Evolutionary conservation across 768 basidiomycete species (phyloP).

Genomic region (Ramaria sp.): DNA sequence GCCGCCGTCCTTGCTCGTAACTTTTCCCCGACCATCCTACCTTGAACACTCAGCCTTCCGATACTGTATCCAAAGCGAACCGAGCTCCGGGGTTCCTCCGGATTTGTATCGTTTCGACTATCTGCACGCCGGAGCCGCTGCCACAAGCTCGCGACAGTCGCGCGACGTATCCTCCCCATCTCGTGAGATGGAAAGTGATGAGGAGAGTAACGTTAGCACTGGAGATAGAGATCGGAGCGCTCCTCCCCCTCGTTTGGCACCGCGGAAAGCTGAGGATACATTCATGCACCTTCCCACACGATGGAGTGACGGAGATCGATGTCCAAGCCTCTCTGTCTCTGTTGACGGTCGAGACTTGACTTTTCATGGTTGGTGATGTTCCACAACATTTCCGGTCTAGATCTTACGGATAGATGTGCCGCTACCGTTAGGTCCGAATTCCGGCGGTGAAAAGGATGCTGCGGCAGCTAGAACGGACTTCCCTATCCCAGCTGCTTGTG

Average conservation of each 20-base stretch:
- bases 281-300: conserved; percentile 58
- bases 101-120: conserved; percentile 10
- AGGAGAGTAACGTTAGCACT: conserved; percentile 38
- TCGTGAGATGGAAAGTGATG: conserved; percentile 46
- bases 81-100: conserved; percentile 28
- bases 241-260: conserved; percentile 22
- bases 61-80: conserved; percentile 50
- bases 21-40: conserved; percentile 61
- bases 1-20: conserved; percentile 22
- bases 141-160: background rate
- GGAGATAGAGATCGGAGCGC: conserved; percentile 10
- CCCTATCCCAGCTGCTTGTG: conserved; percentile 75
- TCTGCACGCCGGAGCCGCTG: conserved; percentile 10
- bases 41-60: conserved; percentile 68
- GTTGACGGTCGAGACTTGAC: conserved; percentile 63
- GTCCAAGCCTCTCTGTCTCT: conserved; percentile 47
- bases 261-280: conserved; percentile 9
- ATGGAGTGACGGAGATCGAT: conserved; percentile 65
- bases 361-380: conserved; percentile 41
- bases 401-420: background rate
- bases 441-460: conserved; percentile 67
- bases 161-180: background rate
- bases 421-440: conserved; percentile 33
- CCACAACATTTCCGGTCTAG: no score
- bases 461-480: conserved; percentile 70